These are phyloP conservation scores for maize (Zea mays) DNA, from an alignment of 176 grass and related monocot species.

Conservation along the genomic window DNA sequence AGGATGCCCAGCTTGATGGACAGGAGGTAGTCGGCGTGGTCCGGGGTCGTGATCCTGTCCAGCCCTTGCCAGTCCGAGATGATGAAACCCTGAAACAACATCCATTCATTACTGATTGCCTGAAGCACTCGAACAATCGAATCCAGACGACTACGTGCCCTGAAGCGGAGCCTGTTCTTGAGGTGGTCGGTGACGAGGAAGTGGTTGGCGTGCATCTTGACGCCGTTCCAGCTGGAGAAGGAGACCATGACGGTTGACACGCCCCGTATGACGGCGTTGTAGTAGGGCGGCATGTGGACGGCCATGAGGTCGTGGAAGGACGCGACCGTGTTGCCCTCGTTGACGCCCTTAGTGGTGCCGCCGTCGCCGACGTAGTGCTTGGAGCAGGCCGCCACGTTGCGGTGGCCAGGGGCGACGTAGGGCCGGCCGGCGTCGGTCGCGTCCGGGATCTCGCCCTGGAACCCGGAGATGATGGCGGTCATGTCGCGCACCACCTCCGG, in stretches of 20 bases:
- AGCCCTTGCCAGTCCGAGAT: slow-evolving; percentile 75
- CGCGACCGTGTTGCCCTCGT: slow-evolving; percentile 59
- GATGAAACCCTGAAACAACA: slow-evolving; percentile 54
- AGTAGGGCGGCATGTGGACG: slow-evolving; percentile 78
- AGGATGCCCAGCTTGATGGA: slow-evolving; percentile 55
- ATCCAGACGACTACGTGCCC: neutral
- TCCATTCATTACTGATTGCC: too few species aligned
- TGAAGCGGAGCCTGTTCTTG: slow-evolving; percentile 66
- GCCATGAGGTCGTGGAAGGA: slow-evolving; percentile 42
- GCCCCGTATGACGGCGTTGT: slow-evolving; percentile 52
- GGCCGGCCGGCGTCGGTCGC: slow-evolving; percentile 28
- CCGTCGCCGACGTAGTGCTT: slow-evolving; percentile 85
- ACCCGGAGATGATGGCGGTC: slow-evolving; percentile 49
- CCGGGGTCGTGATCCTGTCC: slow-evolving; percentile 63
- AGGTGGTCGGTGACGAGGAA: slow-evolving; percentile 64
- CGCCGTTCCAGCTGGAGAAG: slow-evolving; percentile 72
- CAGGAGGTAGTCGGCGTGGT: slow-evolving; percentile 47
- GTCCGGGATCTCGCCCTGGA: slow-evolving; percentile 58
- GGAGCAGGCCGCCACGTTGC: slow-evolving; percentile 62
- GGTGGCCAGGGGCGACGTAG: slow-evolving; percentile 41
- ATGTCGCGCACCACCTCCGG: slow-evolving; percentile 53
- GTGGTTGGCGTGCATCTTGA: slow-evolving; percentile 81
- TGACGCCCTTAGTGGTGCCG: slow-evolving; percentile 55
- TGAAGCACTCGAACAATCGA: too few species aligned
- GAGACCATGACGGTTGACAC: slow-evolving; percentile 83